Conservation (phyloP, 2,329 filamentous ascomycete genomes). For the Tolypocladium tropicale region DNA sequence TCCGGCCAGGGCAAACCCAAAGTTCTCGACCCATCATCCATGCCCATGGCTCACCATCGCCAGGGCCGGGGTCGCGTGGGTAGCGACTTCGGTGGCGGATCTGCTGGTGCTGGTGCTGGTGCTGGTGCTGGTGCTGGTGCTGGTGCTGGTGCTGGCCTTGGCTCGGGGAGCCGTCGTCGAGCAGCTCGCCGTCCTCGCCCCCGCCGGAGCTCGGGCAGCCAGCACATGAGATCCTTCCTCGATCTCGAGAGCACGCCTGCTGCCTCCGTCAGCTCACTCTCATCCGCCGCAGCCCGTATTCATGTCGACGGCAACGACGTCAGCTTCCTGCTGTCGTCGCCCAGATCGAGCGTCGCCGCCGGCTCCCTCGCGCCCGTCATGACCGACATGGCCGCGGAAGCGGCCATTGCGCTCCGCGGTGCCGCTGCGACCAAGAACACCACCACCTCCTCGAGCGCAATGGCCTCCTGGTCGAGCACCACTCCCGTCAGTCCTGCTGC, state of each 20-base stretch:
- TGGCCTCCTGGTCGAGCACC: not conserved
- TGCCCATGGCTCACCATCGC: not conserved
- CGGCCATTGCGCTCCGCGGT: not conserved
- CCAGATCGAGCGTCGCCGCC: slow-evolving; percentile 1
- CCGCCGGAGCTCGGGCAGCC: not conserved
- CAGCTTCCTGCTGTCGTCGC: slow-evolving; percentile 6
- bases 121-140: too few relatives aligned
- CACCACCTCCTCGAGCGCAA: not conserved
- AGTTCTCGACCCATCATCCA: not conserved
- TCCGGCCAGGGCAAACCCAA: not conserved
- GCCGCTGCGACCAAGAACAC: not conserved
- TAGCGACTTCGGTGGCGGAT: not conserved
- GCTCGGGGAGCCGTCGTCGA: not conserved
- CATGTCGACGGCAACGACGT: not conserved
- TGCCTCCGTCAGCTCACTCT: not conserved
- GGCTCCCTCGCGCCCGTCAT: not conserved
- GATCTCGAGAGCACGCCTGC: slow-evolving; percentile 2
- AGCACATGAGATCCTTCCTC: slow-evolving; percentile 8
- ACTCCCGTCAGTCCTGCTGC: not conserved
- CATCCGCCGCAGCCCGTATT: not conserved
- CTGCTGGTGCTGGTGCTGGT: not conserved
- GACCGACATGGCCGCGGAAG: not conserved
- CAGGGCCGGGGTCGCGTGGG: not conserved
- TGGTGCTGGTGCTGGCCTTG: not conserved
- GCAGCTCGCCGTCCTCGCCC: not conserved